Base-by-base conservation (phyloP, 2,329 filamentous ascomycete genomes). In the Lecanoromycetidae sp. region DNA sequence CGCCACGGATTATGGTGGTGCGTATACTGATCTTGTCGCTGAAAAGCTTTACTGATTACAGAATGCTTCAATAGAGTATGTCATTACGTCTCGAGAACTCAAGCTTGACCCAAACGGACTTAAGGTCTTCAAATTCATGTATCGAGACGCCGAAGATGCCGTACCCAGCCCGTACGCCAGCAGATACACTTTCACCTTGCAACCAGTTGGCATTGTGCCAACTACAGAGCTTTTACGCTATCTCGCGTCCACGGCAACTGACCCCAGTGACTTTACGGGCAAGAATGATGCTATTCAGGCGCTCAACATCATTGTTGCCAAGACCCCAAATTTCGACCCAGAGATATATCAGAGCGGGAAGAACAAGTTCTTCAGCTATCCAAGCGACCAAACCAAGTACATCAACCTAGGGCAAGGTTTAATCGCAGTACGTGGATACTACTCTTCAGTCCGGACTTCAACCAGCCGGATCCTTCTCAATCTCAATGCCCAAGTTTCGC, bases 221-320 rank as follows among this genome's bases (percentile, higher is more conserved):
- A 46, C 36, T 12, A 20, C 35, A 39, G 44, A 46, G 15, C 40
- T 46, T 7, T 17, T 44, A 15, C 50, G 40, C 9, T 44, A 41
- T 23, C 36, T 49, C 7, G 49, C 44, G 6, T 34, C 44, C 6
- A 47, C 53, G 23, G 25, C 49, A 3, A 38, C 34, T 6, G 48
- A 45, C 4, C 38, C 49, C 3, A 44, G 36, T 33, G 40, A 38
- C 20, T 52, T 38, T 22, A 33, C 46, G 5, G 47, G 39, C 19
- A 54, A 50, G 30, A 54, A 46, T 3, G 47, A 47, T 7, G 33
- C 52, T 5, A 30, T 55, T 1, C 52, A 56, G 37, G 51, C 54
- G 4, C 33, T 57, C 5, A 57, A 57, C 30, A 57, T 57, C 12
- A 44, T 54, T 23, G 35, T 57, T 32, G 40, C 39, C 9, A 37